Percentiles rank a stretch among this genome's conserved stretches.
Conservation (phyloP, 164 flowering plant genomes). For the Dillenia suffruticosa region DNA sequence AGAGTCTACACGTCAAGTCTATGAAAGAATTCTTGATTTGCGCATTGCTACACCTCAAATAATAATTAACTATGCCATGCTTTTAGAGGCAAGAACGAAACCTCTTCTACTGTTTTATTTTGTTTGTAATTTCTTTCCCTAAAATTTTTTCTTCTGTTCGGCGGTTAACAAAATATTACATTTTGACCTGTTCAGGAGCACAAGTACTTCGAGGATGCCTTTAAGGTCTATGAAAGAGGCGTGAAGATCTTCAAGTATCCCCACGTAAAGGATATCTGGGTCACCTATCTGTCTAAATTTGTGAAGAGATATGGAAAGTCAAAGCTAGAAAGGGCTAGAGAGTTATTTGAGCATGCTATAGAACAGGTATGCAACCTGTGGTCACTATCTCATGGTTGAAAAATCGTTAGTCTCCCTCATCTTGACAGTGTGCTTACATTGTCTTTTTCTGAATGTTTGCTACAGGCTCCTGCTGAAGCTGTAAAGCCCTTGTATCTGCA, state of each 20-base stretch:
- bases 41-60: conserved; percentile 95
- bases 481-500: conserved; percentile 81
- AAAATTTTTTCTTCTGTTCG: background rate
- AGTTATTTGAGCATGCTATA: conserved; percentile 89
- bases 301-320: conserved; percentile 85
- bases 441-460: background rate
- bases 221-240: conserved; percentile 94
- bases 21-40: conserved; percentile 85
- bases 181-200: conserved; percentile 54
- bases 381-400: background rate
- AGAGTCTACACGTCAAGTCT: conserved; percentile 84
- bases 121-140: background rate
- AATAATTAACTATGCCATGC: conserved; percentile 84
- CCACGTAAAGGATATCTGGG: conserved; percentile 96
- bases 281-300: conserved; percentile 89
- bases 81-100: conserved; percentile 60
- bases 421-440: background rate
- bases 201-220: conserved; percentile 94
- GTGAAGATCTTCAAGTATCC: conserved; percentile 95
- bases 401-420: background rate
- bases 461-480: conserved; percentile 84
- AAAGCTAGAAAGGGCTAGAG: conserved; percentile 88
- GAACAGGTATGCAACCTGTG: conserved; percentile 49
- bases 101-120: background rate
- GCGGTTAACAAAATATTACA: conserved; percentile 2